These are phyloP conservation scores for Butyriboletus loyo DNA, from an alignment of 768 basidiomycete genomes.

Conservation along the genomic window DNA sequence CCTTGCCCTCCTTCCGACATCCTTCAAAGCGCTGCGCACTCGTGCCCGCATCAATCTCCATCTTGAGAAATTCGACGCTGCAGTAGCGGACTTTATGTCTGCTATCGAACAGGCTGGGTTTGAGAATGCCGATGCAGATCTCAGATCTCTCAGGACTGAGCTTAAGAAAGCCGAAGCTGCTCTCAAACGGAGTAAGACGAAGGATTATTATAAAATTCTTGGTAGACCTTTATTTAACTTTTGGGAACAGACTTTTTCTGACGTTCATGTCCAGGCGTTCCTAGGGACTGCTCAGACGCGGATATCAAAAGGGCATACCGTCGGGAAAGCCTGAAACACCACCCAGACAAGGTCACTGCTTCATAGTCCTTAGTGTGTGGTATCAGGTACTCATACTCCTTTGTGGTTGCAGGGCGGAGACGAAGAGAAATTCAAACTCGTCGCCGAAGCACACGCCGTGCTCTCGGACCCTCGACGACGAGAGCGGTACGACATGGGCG, in stretches of 20 bases:
- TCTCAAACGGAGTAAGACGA: conserved; percentile 84
- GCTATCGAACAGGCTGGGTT: conserved; percentile 69
- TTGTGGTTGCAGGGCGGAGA: conserved; percentile 68
- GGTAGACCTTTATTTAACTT: conserved; percentile 22
- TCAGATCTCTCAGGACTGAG: conserved; percentile 58
- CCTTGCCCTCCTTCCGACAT: conserved; percentile 55
- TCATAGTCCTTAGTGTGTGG: not conserved
- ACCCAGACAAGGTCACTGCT: conserved; percentile 72
- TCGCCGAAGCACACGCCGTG: conserved; percentile 77
- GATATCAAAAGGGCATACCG: conserved; percentile 94
- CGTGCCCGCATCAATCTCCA: conserved; percentile 77
- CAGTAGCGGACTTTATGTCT: conserved; percentile 74
- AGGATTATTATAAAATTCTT: conserved; percentile 86
- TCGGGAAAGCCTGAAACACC: conserved; percentile 79
- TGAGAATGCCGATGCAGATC: conserved; percentile 64
- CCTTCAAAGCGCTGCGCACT: conserved; percentile 85
- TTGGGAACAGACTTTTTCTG: not conserved
- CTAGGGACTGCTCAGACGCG: conserved; percentile 56
- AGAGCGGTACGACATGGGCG: conserved; percentile 76
- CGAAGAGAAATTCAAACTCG: conserved; percentile 94
- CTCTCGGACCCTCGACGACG: conserved; percentile 74
- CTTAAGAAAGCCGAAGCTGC: conserved; percentile 79
- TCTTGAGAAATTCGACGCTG: conserved; percentile 69
- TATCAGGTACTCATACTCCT: conserved; percentile 3
- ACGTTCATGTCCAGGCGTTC: conserved; percentile 26